Percentiles rank a stretch among this genome's conserved stretches.
These are phyloP conservation scores for Candida coleopterorum DNA, from an alignment of 805 yeast species.

Conservation along the genomic window DNA sequence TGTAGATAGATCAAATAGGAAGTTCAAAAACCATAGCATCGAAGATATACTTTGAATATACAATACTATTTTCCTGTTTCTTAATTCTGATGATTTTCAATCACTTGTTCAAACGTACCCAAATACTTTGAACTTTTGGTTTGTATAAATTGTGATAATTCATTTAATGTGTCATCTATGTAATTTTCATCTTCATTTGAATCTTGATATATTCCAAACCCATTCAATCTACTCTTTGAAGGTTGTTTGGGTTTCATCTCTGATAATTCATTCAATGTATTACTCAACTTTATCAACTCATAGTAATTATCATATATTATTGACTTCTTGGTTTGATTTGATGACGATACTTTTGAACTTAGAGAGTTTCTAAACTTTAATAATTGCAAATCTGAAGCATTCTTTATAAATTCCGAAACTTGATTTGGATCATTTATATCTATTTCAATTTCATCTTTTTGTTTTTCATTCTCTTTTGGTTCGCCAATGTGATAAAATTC, in stretches of 20 bases:
- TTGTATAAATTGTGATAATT: conserved; percentile 19
- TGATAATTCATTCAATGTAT: conserved; percentile 37
- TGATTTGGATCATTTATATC: conserved; percentile 13
- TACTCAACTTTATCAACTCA: conserved; percentile 64
- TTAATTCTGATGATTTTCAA: background rate
- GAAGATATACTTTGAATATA: conserved; percentile 45
- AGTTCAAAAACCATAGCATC: conserved; percentile 77
- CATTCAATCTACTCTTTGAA: background rate
- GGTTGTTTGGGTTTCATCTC: conserved; percentile 7
- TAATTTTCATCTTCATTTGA: conserved; percentile 12
- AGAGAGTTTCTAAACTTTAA: conserved; percentile 30
- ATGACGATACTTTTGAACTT: conserved; percentile 43
- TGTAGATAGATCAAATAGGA: conserved; percentile 75
- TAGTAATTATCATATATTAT: conserved; percentile 73
- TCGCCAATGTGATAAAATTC: conserved; percentile 31
- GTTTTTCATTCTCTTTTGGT: conserved; percentile 3
- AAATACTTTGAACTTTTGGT: conserved; percentile 15
- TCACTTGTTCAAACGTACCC: conserved; percentile 15
- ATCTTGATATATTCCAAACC: conserved; percentile 9
- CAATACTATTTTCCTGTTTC: too few relatives aligned
- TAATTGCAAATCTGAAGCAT: conserved; percentile 24
- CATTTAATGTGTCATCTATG: conserved; percentile 18
- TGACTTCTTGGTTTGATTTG: conserved; percentile 59
- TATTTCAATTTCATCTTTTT: background rate
- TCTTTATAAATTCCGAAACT: conserved; percentile 17